Evolutionary conservation across 441 rosid genomes (phyloP).

Genomic region (Isatis lusitanica): DNA sequence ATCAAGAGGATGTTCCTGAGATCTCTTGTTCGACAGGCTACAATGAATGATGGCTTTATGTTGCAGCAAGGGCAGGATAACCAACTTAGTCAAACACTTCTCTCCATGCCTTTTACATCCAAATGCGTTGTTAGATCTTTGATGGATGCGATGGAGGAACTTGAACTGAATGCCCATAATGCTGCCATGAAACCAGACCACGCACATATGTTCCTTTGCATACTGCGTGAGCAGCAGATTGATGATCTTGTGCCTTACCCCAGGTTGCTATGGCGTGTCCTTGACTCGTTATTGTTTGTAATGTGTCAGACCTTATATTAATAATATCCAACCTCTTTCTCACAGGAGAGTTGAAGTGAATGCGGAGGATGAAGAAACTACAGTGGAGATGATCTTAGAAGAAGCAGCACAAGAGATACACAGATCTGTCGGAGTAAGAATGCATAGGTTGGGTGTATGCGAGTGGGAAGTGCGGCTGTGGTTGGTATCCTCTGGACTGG

Average conservation of each 20-base stretch:
- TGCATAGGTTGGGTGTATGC: constrained; percentile 89
- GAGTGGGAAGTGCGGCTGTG: constrained; percentile 99
- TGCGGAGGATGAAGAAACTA: constrained; percentile 72
- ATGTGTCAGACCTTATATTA: constrained; percentile 16
- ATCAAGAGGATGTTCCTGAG: constrained; percentile 94
- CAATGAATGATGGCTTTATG: constrained; percentile 62
- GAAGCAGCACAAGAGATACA: constrained; percentile 80
- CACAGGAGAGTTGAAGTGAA: constrained; percentile 82
- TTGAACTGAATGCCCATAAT: constrained; percentile 92
- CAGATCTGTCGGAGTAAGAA: constrained; percentile 78
- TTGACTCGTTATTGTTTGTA: constrained; percentile 18
- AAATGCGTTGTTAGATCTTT: constrained; percentile 86
- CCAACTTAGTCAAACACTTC: constrained; percentile 47
- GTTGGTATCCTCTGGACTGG: constrained; percentile 80
- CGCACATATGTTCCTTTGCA: constrained; percentile 94
- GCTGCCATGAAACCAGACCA: constrained; percentile 82
- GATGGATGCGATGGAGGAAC: constrained; percentile 96
- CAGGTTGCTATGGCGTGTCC: constrained; percentile 51
- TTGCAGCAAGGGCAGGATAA: constrained; percentile 63
- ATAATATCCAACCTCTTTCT: constrained; percentile 35
- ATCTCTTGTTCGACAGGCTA: constrained; percentile 92
- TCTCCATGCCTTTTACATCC: constrained; percentile 70
- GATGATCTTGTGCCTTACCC: constrained; percentile 88
- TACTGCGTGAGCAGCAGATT: constrained; percentile 84
- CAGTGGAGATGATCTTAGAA: constrained; percentile 71